A percentile compares a stretch with the other conserved stretches of the same genome.
Evolutionary conservation across 73 alveolate genomes (phyloP).

Genomic region (Symbiodinium pilosum): DNA sequence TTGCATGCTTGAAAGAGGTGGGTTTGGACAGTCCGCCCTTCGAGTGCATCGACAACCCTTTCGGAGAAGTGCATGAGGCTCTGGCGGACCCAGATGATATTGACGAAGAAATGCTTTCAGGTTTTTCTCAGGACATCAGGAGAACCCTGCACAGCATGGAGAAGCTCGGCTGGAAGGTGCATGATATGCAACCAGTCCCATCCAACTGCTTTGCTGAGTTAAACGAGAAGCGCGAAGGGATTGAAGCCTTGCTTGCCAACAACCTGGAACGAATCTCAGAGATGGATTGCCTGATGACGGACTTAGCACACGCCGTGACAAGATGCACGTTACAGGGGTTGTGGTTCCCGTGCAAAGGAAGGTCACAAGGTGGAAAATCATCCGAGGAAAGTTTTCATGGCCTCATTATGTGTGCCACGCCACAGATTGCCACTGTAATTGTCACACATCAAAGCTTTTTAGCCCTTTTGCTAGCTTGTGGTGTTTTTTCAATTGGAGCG

Average conservation of each 20-base stretch:
- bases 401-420: background rate
- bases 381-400: background rate
- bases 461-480: slow-evolving; percentile 53
- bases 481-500: slow-evolving; percentile 28
- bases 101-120: background rate
- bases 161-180: background rate
- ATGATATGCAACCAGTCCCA: background rate
- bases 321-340: background rate
- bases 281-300: slow-evolving; percentile 16
- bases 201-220: background rate
- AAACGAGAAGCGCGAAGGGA: slow-evolving; percentile 38
- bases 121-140: background rate
- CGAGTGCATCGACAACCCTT: slow-evolving; percentile 57
- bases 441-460: background rate
- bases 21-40: background rate
- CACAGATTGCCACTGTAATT: slow-evolving; percentile 62
- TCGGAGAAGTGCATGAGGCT: slow-evolving; percentile 7
- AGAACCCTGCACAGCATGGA: background rate
- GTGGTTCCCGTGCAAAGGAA: slow-evolving; percentile 1
- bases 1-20: background rate
- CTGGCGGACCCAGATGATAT: too few relatives aligned
- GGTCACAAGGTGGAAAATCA: slow-evolving; percentile 9
- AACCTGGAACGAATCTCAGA: slow-evolving; percentile 15
- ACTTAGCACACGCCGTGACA: slow-evolving; percentile 26
- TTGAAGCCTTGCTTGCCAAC: slow-evolving; percentile 32